Evolutionary conservation across 2,329 filamentous ascomycete genomes (phyloP).

Genomic region (Anthostomella pinea): DNA sequence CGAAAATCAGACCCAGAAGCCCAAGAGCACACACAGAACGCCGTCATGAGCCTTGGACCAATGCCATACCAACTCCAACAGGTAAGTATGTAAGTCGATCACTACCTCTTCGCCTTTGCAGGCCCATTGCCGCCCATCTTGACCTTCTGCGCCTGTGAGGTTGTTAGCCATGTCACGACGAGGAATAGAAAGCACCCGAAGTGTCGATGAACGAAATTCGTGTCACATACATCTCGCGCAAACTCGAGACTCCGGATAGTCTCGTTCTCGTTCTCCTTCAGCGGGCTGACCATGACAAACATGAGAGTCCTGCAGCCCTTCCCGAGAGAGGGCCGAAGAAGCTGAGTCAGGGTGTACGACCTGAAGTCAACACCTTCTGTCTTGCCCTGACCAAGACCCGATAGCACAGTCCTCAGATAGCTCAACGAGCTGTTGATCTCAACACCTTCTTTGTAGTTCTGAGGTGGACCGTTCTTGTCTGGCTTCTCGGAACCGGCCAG

Average conservation of each 20-base stretch:
- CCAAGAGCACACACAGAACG: no score
- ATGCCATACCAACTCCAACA: no score
- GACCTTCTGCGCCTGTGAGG: slow-evolving; percentile 27
- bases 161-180: slow-evolving; percentile 3
- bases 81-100: no score
- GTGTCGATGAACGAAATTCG: not conserved
- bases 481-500: slow-evolving; percentile 89
- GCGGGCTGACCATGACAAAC: slow-evolving; percentile 96
- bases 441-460: slow-evolving; percentile 88
- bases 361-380: slow-evolving; percentile 84
- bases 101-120: slow-evolving; percentile 20
- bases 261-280: slow-evolving; percentile 87
- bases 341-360: slow-evolving; percentile 94
- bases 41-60: no score
- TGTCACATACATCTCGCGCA: slow-evolving; percentile 73
- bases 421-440: slow-evolving; percentile 96
- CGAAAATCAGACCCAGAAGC: no score
- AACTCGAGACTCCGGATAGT: slow-evolving; percentile 94
- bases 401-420: slow-evolving; percentile 91
- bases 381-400: slow-evolving; percentile 79
- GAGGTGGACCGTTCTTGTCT: slow-evolving; percentile 68
- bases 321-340: slow-evolving; percentile 90
- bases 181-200: not conserved
- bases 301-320: slow-evolving; percentile 97
- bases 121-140: slow-evolving; percentile 29